phyloP scores from a whole-genome alignment of 441 rosid genomes.

The Populus hybrid region DNA sequence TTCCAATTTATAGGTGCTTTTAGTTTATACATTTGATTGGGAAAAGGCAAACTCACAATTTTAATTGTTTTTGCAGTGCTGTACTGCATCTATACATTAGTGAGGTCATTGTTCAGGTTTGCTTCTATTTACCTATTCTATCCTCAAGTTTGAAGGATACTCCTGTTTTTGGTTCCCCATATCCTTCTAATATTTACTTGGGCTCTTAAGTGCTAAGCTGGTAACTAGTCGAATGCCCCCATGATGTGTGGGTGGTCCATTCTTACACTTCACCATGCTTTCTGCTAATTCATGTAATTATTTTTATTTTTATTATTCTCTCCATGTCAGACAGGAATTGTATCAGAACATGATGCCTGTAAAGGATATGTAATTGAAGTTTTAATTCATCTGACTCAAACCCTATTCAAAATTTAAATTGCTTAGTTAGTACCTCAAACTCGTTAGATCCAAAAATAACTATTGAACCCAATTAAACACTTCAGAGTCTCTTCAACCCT shows the following conservation, averaged over 20 bases:
- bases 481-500: neutral
- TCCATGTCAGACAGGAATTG: neutral
- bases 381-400: neutral
- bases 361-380: neutral
- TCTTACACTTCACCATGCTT: neutral
- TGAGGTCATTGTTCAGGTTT: no score
- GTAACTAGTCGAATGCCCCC: neutral
- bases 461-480: neutral
- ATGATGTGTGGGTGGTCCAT: neutral
- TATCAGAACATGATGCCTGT: neutral
- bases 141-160: no score
- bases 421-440: neutral
- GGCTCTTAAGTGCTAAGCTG: constrained; percentile 1
- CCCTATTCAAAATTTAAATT: no score
- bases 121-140: no score
- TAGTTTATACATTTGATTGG: no score
- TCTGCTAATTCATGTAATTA: neutral
- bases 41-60: no score
- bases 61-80: no score
- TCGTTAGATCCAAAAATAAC: neutral
- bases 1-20: no score
- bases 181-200: no score
- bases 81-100: no score
- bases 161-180: neutral
- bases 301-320: neutral